A percentile compares a stretch with the other conserved stretches of the same genome.
These are phyloP conservation scores for Oryza australiensis DNA, from an alignment of 176 grass and related monocot species.

Conservation along the genomic window DNA sequence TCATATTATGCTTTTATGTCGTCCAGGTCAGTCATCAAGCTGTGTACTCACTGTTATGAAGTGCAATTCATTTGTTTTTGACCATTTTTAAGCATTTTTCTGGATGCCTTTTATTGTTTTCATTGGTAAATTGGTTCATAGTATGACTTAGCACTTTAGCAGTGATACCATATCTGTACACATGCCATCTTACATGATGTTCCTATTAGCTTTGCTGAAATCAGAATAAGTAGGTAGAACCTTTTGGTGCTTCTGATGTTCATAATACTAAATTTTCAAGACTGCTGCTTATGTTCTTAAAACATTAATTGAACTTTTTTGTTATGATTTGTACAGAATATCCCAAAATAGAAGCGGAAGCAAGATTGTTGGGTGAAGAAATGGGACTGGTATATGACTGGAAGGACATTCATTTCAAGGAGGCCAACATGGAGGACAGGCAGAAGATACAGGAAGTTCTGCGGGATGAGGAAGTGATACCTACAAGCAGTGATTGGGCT, in stretches of 20 bases:
- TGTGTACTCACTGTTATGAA: not conserved
- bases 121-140: not conserved
- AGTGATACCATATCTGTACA: not conserved
- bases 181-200: not conserved
- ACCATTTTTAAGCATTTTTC: not conserved
- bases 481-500: conserved; percentile 81
- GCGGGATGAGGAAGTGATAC: conserved; percentile 75
- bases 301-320: conserved; percentile 26
- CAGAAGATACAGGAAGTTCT: conserved; percentile 55
- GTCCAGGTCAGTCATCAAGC: conserved; percentile 66
- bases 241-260: conserved; percentile 11
- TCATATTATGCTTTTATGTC: conserved; percentile 75
- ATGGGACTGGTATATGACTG: conserved; percentile 61
- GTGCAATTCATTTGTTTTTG: conserved; percentile 7
- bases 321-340: conserved; percentile 69
- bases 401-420: conserved; percentile 74
- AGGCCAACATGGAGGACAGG: conserved; percentile 57
- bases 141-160: not conserved
- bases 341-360: conserved; percentile 91
- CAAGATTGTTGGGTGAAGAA: conserved; percentile 71
- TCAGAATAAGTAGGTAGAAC: conserved; percentile 30
- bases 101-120: not conserved
- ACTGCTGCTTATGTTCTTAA: conserved; percentile 24
- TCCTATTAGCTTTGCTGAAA: conserved; percentile 6
- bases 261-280: not conserved